Evolutionary conservation across 2,329 filamentous ascomycete species (phyloP).

Genomic region (Beauveria varroae): DNA sequence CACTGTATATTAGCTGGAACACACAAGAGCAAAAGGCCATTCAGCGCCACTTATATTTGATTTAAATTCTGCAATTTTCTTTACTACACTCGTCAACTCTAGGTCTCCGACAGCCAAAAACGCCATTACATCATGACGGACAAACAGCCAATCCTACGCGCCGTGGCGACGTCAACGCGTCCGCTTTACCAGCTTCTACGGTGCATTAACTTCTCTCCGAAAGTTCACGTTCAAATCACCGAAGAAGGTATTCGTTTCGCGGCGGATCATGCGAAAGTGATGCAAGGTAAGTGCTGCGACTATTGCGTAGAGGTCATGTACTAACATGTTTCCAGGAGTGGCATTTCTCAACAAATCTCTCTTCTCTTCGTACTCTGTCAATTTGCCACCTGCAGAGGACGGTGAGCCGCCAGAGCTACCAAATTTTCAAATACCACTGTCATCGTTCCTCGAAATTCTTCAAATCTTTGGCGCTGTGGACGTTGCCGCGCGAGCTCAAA

Average conservation of each 20-base stretch:
- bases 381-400: constrained; percentile 33
- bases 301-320: constrained; percentile 4
- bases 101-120: constrained; percentile 9
- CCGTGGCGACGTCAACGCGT: constrained; percentile 69
- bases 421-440: constrained; percentile 79
- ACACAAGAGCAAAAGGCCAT: constrained; percentile 23
- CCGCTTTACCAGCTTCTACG: constrained; percentile 59
- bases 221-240: constrained; percentile 64
- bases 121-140: constrained; percentile 22
- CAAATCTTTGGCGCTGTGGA: constrained; percentile 92
- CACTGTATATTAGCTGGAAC: constrained; percentile 31
- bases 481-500: constrained; percentile 48
- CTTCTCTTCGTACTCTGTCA: constrained; percentile 78
- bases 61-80: constrained; percentile 13
- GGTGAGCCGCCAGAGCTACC: constrained; percentile 42
- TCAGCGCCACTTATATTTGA: constrained; percentile 20
- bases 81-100: constrained; percentile 15
- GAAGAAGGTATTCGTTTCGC: constrained; percentile 80
- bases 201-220: constrained; percentile 53
- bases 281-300: constrained; percentile 61
- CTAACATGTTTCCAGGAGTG: constrained; percentile 23
- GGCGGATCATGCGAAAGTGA: constrained; percentile 79
- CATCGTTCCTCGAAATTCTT: constrained; percentile 82
- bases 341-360: constrained; percentile 83
- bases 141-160: constrained; percentile 55